Conservation (phyloP, 225 moss, liverwort and hornwort species). For the Pseudoscleropodium purum region DNA sequence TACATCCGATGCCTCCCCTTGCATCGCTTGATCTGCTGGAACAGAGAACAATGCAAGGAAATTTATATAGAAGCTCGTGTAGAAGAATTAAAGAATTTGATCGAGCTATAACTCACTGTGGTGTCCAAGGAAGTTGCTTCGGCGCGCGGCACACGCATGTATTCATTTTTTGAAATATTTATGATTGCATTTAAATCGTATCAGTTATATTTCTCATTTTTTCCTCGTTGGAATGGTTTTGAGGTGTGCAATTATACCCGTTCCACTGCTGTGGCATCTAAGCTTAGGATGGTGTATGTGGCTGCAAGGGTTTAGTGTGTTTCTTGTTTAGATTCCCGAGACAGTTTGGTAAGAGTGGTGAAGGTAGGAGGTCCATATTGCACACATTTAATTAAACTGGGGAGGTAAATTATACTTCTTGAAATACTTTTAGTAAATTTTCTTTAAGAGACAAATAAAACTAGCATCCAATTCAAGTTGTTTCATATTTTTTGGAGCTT, state of each 20-base stretch:
- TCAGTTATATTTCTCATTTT: neutral
- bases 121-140: neutral
- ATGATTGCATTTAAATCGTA: neutral
- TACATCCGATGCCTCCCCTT: neutral
- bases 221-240: neutral
- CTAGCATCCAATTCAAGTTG: too few species aligned
- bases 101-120: neutral
- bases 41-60: neutral
- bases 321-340: too few species aligned
- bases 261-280: neutral
- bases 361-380: too few species aligned
- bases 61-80: neutral
- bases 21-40: neutral
- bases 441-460: too few species aligned
- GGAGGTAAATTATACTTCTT: too few species aligned
- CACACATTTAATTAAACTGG: too few species aligned
- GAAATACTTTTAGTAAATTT: too few species aligned
- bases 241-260: neutral
- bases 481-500: too few species aligned
- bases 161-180: neutral
- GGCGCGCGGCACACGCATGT: neutral
- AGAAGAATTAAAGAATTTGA: neutral
- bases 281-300: neutral
- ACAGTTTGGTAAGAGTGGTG: too few species aligned
- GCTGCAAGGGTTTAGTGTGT: too few species aligned